phyloP scores from a whole-genome alignment of 257 asterid species.

The Datura wrightii region DNA sequence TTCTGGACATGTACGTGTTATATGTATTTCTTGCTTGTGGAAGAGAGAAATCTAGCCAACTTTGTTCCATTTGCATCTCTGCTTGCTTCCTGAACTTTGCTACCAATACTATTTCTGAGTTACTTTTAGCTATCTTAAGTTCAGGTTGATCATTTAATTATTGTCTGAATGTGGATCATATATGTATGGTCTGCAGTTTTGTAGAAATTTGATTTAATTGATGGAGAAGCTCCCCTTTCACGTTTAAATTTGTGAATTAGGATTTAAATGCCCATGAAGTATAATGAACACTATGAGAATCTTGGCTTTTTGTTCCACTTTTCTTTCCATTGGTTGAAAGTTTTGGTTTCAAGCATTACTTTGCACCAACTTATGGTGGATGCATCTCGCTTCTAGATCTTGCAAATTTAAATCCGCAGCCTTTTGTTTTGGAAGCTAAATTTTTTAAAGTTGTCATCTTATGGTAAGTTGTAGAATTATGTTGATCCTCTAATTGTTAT shows the following conservation, averaged over 20 bases:
- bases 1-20: background rate
- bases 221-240: background rate
- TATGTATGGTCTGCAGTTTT: background rate
- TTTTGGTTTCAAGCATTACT: background rate
- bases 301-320: no score
- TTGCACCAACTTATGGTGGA: conserved; percentile 1
- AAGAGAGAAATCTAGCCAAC: background rate
- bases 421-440: conserved; percentile 11
- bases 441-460: background rate
- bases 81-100: background rate
- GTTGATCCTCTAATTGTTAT: background rate
- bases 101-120: background rate
- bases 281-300: background rate
- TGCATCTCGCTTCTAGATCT: background rate
- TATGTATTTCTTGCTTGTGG: no score
- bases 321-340: background rate
- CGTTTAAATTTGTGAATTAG: background rate
- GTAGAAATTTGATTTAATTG: background rate
- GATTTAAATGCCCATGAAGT: background rate
- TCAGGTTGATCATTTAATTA: background rate
- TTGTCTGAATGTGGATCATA: background rate
- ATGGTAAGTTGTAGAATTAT: background rate
- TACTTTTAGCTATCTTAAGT: background rate
- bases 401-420: background rate
- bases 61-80: background rate